These are phyloP conservation scores for Fusarium hostae DNA, from an alignment of 2,329 filamentous ascomycete species.

Conservation along the genomic window DNA sequence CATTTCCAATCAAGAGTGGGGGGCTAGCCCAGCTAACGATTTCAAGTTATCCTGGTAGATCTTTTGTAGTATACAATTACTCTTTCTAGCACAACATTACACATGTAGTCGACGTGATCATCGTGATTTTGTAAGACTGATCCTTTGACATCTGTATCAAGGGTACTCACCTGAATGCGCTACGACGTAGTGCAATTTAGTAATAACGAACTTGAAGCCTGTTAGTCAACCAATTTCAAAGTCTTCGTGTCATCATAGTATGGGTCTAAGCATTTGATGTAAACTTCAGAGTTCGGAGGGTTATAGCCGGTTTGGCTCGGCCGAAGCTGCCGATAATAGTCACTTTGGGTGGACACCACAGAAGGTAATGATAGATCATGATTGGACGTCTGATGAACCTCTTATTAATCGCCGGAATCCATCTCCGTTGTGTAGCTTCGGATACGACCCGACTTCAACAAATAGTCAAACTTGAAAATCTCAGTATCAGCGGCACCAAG, in stretches of 20 bases:
- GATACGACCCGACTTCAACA: not conserved
- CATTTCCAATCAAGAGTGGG: not conserved
- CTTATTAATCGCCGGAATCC: not conserved
- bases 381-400: slow-evolving; percentile 1
- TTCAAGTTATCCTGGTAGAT: not conserved
- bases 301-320: slow-evolving; percentile 3
- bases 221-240: not conserved
- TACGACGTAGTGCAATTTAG: not conserved
- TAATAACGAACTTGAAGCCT: not conserved
- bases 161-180: not conserved
- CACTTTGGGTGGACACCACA: slow-evolving; percentile 5
- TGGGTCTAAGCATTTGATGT: not conserved
- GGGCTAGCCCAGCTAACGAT: not conserved
- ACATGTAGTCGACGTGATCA: not conserved
- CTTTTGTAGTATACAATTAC: not conserved
- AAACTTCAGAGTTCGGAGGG: not conserved
- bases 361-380: not conserved
- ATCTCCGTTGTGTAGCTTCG: not conserved
- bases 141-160: not conserved
- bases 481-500: not conserved
- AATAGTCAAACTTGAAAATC: not conserved
- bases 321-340: not conserved
- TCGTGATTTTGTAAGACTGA: too few species aligned
- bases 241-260: accelerated
- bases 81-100: not conserved